Base-by-base conservation (phyloP, 1,284 basidiomycete species). In the Ganoderma sp. region DNA sequence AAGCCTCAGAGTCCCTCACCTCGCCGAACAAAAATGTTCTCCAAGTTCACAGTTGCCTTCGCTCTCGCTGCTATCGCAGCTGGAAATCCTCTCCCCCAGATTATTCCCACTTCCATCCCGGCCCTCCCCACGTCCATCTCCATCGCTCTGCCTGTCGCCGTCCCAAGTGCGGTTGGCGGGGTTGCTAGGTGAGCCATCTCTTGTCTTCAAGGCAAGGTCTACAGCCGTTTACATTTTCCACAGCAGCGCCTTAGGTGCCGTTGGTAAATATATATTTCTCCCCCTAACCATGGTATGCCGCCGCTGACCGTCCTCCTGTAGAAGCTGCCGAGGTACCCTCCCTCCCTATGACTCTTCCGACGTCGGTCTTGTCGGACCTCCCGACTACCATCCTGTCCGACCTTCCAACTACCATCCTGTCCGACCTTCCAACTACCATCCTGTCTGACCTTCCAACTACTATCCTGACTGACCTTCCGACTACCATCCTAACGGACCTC, bases 11-110 rank as follows among this genome's bases (percentile, higher is more conserved):
- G 34, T 3, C 12, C 32, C n/a, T 19, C 10, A n/a, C 19, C 56
- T 39, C 34, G 37, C n/a, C 2, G 19, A 58, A 58, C 56, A 37
- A 39, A 58, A 15, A 71, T 71, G 70, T 66, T 64, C 67, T 43
- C 70, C 64, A 71, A 71, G 66, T 15, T 71, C 66, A 42, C 62
- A 54, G 54, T 62, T 42, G 50, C 67, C 64, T 48, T 71, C 64
- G 66, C 66, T 28, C 54, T 71, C 43, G 70, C 66, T 54, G 39
- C 70, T 52, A 66, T 67, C 45, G 70, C 54, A 6, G 64, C 67
- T 45, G 64, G 61, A 41, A 69, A 54, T 64, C 70, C 70, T 9
- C 48, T 71, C 59, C 70, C 69, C 14, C 69, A 71, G 60, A 34
- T 63, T 34, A 34, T 63, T 34, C 61, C 45, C 17, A 62, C 61